Conservation (phyloP, 2,329 filamentous ascomycete species). For the Talaromyces marneffei region DNA sequence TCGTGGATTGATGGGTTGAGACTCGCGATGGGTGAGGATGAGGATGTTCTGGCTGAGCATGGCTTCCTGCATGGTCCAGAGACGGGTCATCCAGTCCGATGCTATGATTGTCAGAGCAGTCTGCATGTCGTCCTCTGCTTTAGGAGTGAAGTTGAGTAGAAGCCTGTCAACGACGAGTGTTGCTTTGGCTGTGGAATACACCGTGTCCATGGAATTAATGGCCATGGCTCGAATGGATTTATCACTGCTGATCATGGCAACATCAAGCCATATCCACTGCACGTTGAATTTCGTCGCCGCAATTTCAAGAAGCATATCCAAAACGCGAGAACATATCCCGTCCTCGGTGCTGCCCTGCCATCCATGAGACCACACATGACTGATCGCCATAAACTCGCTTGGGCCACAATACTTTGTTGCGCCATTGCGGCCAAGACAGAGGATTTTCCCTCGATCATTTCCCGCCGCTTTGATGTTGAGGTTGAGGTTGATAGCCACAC, state of each 20-base stretch:
- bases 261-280: not conserved
- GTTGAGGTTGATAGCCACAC: not conserved
- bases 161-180: not conserved
- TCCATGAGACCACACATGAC: not conserved
- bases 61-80: slow-evolving; percentile 1
- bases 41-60: not conserved
- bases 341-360: not conserved
- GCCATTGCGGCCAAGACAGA: not conserved
- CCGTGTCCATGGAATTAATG: not conserved
- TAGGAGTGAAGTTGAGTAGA: not conserved
- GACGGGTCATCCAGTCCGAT: not conserved
- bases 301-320: not conserved
- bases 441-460: not conserved
- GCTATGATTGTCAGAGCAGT: not conserved
- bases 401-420: not conserved
- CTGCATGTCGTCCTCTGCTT: not conserved
- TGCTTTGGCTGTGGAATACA: not conserved
- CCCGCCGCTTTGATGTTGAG: not conserved
- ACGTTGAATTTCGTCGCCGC: not conserved
- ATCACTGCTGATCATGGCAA: not conserved
- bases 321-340: not conserved
- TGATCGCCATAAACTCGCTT: not conserved
- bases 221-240: not conserved
- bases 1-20: not conserved
- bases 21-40: not conserved